Evolutionary conservation across 352 stramenopile genomes (phyloP).

Genomic region (Phytophthora idaei): DNA sequence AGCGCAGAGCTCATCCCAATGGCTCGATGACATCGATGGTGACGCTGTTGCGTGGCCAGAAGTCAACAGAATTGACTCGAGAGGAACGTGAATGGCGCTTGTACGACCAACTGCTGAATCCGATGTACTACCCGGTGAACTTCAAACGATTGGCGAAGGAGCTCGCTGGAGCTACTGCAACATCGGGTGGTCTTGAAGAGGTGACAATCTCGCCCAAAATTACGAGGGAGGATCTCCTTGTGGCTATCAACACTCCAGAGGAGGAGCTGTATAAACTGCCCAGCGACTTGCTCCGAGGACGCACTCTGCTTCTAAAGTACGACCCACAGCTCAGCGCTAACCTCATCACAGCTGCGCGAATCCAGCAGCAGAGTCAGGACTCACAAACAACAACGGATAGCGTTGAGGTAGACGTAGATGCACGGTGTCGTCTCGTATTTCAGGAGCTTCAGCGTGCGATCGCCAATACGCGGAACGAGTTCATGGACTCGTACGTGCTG

Average conservation of each 20-base stretch:
- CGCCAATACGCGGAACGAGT: constrained; percentile 81
- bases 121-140: constrained; percentile 66
- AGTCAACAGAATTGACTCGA: constrained; percentile 50
- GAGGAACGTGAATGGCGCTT: constrained; percentile 77
- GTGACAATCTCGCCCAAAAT: constrained; percentile 42
- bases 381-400: constrained; percentile 34
- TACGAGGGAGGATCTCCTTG: constrained; percentile 64
- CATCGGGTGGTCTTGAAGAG: constrained; percentile 20
- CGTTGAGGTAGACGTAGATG: constrained; percentile 88
- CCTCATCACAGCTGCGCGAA: constrained; percentile 44
- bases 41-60: constrained; percentile 55
- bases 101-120: constrained; percentile 77
- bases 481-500: constrained; percentile 90
- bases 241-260: constrained; percentile 66
- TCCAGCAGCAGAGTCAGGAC: constrained; percentile 42
- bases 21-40: constrained; percentile 39
- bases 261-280: constrained; percentile 77
- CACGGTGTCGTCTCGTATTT: constrained; percentile 86
- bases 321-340: constrained; percentile 63
- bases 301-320: constrained; percentile 70
- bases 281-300: constrained; percentile 59
- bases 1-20: constrained; percentile 17
- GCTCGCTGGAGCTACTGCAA: constrained; percentile 4
- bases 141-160: constrained; percentile 48
- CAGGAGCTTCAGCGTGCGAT: constrained; percentile 90